Percentiles rank a stretch among this genome's conserved stretches.
phyloP scores from a whole-genome alignment of 192 early-diverging fungal species.

The Entomortierella beljakovae region DNA sequence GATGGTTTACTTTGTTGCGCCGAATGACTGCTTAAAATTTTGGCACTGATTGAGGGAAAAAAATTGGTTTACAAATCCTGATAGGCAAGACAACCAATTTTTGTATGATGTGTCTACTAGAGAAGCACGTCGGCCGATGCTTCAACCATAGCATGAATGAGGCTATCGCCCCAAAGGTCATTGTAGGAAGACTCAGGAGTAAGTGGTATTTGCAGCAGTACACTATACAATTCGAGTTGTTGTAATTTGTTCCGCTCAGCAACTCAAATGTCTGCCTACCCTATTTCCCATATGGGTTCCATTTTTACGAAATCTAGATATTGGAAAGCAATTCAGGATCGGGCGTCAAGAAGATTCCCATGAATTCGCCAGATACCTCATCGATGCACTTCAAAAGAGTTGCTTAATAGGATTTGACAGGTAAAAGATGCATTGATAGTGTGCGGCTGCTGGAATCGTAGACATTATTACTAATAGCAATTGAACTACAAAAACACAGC shows the following conservation, averaged over 20 bases:
- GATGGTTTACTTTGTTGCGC: too few relatives aligned
- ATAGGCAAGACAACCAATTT: conserved; percentile 64
- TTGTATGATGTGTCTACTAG: conserved; percentile 82
- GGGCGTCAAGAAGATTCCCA: conserved; percentile 93
- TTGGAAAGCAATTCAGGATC: conserved; percentile 81
- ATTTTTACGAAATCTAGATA: conserved; percentile 43
- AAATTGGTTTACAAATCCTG: neutral
- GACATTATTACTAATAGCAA: neutral
- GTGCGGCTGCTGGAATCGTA: neutral
- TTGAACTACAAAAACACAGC: conserved; percentile 22
- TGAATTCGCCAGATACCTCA: conserved; percentile 76
- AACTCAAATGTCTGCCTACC: neutral
- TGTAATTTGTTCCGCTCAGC: neutral
- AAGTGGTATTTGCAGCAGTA: conserved; percentile 17
- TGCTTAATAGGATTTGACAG: conserved; percentile 40
- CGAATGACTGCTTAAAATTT: too few relatives aligned
- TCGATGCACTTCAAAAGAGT: conserved; percentile 46
- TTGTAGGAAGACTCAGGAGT: conserved; percentile 74
- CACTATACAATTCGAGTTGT: neutral
- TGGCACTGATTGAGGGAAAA: too few relatives aligned
- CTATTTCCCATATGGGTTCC: neutral
- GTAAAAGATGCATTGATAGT: conserved; percentile 48
- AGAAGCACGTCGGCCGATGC: conserved; percentile 71
- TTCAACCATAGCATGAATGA: conserved; percentile 58
- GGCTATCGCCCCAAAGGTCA: conserved; percentile 72